Base-by-base conservation (phyloP, 768 basidiomycete genomes). In the Fomitopsis pulvina region DNA sequence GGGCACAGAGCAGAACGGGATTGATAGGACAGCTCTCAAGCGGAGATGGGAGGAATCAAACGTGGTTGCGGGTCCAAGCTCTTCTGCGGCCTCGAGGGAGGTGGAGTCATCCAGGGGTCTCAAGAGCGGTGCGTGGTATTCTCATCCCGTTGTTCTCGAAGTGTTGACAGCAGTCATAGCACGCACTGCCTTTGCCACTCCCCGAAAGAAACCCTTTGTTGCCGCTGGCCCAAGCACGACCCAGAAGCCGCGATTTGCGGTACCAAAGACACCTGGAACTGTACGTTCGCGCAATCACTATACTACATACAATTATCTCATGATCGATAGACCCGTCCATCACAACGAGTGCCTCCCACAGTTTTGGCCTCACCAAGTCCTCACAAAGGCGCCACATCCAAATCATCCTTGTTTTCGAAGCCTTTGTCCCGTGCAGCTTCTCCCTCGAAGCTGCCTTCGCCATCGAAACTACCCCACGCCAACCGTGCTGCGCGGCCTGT, bases 21-120 rank as follows among this genome's bases (percentile, higher is more conserved):
- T 87, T 46, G 83, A 87, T 55, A 75, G 77, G 56, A 79, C 72
- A 47, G 80, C 81, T 49, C 74, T 83, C 52, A 91, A 90, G 64
- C 70, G 88, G 56, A 89, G 89, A 63, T 87, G 85, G 85, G 82
- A 84, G 59, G 68, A 68, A 28, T 64, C 70, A 45, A 60, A 60
- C 24, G 52, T 54, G 11, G 52, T 50, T 14, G 28, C 46, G 24
- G 48, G 54, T 22, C 21, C 42, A 39, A 55, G 55, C n/a, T 34
- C 53, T 27, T 41, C 42, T 27, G 6, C 45, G 26, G 42, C 45
- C 1, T 21, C 48, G 30, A 46, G 49, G 10, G 61, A 63, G 6
- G 55, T 57, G 8, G 74, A 72, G 48, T 60, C 66, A 18, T 64
- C 74, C 38, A 76, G 80, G 57, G 74, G 76, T 0, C 30, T 68